Base-by-base conservation (phyloP, 2,329 filamentous ascomycete genomes). In the Fusarium denticulatum region DNA sequence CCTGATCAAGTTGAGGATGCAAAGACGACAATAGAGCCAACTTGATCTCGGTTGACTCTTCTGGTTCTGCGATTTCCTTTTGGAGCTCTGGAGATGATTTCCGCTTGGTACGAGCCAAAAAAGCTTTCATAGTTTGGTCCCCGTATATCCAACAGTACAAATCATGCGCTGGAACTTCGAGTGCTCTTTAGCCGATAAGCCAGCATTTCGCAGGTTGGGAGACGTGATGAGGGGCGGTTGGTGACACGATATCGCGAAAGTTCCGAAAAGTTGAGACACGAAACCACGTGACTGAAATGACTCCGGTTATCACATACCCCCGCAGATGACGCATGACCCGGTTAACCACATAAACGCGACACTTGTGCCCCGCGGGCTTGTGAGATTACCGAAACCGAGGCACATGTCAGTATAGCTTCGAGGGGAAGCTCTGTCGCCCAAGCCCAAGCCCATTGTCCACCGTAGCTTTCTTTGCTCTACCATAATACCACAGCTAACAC, bases 21-120 rank as follows among this genome's bases (percentile, higher is more conserved):
- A 98, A 83, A 2, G 96, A 98, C 5, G 92, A 89, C 7, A 99
- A 85, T 4, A 97, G 85, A 3, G 95, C 95, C 20, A 99, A 84
- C 79, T 98, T 98, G 76, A 97, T 86, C 71, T 98, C 96, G 0
- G 96, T 99, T 3, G 93, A 91, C 52, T 97, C 93, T 22, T 95
- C 90, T 22, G 90, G 88, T 24, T 82, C 81, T 10, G 79, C 77
- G 39, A 55, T 60, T 42, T 64, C 58, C 11, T 64, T 47, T 66
- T 77, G 60, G 77, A 77, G 74, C 82, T 73, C 76, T 30, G 74
- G 72, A 53, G 73, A 78, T 28, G 70, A 65, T 64, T 83, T 90
- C 61, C 89, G 87, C 80, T 90, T 91, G 63, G 83, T 83, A 24
- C 85, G 82, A 15, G 85, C 85, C 61, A 91, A 80, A 77, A 91